phyloP scores from a whole-genome alignment of 202 grass and related monocot species.

The Cymbopogon flexuosus region DNA sequence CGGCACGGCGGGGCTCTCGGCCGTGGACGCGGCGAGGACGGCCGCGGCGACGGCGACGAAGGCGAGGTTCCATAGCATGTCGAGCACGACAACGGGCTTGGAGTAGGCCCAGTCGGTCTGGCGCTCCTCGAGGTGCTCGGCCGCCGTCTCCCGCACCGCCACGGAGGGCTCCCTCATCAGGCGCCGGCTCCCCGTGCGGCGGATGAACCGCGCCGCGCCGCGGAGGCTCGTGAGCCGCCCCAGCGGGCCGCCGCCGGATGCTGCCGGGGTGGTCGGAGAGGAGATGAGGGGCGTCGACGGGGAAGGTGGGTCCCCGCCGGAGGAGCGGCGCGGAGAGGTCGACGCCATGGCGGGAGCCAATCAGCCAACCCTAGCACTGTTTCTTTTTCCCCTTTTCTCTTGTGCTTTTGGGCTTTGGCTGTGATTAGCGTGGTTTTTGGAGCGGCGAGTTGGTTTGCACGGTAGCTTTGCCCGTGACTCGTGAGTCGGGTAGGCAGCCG shows the following conservation, averaged over 20 bases:
- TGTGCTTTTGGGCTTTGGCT: not conserved
- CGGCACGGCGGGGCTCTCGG: constrained; percentile 48
- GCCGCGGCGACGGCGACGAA: constrained; percentile 56
- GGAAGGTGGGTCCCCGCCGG: constrained; percentile 24
- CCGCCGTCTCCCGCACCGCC: constrained; percentile 62
- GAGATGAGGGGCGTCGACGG: constrained; percentile 41
- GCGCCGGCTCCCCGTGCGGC: constrained; percentile 54
- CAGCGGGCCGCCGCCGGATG: not conserved
- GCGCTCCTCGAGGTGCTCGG: constrained; percentile 66
- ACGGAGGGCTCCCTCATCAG: constrained; percentile 78
- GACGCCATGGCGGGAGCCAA: constrained; percentile 36
- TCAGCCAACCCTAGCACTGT: constrained; percentile 25
- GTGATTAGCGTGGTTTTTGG: not conserved
- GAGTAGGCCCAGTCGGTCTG: constrained; percentile 86
- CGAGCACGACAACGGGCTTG: constrained; percentile 74
- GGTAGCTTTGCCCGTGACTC: too few species aligned
- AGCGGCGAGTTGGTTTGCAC: not conserved
- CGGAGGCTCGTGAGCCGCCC: constrained; percentile 46
- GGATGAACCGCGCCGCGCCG: constrained; percentile 62
- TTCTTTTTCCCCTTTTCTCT: not conserved
- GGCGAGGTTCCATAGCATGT: constrained; percentile 73
- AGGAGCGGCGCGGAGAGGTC: constrained; percentile 29
- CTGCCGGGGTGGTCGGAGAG: not conserved
- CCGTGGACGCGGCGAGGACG: constrained; percentile 39
- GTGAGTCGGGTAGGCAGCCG: too few species aligned